Conservation (phyloP, 139 green algal species). For the Zygnema circumcarinatum region DNA sequence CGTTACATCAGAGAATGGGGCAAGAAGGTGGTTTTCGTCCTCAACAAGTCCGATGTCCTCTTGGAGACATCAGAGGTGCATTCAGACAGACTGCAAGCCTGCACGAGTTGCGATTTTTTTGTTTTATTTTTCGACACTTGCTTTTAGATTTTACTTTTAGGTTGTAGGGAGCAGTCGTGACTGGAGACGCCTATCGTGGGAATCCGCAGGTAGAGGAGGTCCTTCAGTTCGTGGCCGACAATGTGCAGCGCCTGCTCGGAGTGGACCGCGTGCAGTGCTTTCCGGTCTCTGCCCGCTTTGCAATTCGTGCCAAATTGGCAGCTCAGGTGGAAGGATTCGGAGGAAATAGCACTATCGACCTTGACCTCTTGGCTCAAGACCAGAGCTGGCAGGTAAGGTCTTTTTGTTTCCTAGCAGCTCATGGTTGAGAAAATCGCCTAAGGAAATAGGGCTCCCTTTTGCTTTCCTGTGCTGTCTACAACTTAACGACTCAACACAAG, state of each 20-base stretch:
- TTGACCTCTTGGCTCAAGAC: conserved; percentile 6
- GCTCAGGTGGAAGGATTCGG: conserved; percentile 2
- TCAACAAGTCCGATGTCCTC: conserved; percentile 97
- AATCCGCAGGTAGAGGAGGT: conserved; percentile 68
- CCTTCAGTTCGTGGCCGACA: conserved; percentile 78
- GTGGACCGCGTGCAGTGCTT: conserved; percentile 71
- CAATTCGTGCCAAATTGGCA: conserved; percentile 73
- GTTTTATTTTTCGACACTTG: background rate
- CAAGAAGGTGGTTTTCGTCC: conserved; percentile 97
- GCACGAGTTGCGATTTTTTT: background rate
- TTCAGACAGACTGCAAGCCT: background rate
- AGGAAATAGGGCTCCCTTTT: too few species aligned
- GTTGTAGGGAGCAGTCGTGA: too few species aligned
- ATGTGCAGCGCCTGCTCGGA: conserved; percentile 72
- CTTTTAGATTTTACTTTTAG: background rate
- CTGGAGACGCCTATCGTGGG: too few species aligned
- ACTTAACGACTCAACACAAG: too few species aligned
- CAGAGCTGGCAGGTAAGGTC: conserved; percentile 23
- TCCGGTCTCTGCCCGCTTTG: conserved; percentile 68
- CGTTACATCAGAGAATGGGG: conserved; percentile 80
- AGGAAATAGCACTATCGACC: background rate
- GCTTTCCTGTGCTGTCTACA: too few species aligned
- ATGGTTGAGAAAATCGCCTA: too few species aligned
- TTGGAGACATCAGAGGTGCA: conserved; percentile 63
- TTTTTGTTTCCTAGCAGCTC: background rate